A percentile compares a stretch with the other conserved stretches of the same genome.
Evolutionary conservation across 2,329 filamentous ascomycete species (phyloP).

Genomic region (Monilinia aucupariae): DNA sequence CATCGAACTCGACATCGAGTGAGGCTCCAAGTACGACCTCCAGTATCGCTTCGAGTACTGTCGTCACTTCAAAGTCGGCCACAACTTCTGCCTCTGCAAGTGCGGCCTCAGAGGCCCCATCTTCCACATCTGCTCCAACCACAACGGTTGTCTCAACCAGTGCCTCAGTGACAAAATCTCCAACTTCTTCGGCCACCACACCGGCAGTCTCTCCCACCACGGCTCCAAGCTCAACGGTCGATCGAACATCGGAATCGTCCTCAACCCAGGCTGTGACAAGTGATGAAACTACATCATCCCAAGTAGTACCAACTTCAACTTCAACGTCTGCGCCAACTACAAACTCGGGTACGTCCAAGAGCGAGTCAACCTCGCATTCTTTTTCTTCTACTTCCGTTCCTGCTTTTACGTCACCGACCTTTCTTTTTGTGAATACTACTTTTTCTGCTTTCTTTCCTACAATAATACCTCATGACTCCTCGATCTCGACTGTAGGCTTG

Average conservation of each 20-base stretch:
- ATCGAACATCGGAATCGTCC: neutral
- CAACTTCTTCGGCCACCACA: neutral
- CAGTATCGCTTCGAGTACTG: slow-evolving; percentile 9
- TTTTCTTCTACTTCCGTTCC: slow-evolving; percentile 19
- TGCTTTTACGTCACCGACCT: neutral
- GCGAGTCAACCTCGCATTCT: slow-evolving; percentile 20
- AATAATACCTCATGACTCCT: slow-evolving; percentile 16
- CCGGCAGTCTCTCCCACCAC: neutral
- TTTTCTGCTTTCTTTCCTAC: slow-evolving; percentile 1
- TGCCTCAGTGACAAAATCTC: neutral
- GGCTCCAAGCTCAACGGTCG: neutral
- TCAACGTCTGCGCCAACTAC: slow-evolving; percentile 16
- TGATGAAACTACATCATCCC: neutral
- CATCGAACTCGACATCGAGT: slow-evolving; percentile 16
- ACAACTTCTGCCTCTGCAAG: neutral
- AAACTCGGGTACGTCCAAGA: slow-evolving; percentile 23
- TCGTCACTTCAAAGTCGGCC: neutral
- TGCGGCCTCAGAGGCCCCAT: slow-evolving; percentile 8
- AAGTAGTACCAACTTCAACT: slow-evolving; percentile 9
- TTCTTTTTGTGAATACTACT: slow-evolving; percentile 12
- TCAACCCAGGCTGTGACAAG: slow-evolving; percentile 4
- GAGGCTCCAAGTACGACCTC: neutral
- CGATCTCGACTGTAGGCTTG: neutral
- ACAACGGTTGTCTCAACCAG: neutral
- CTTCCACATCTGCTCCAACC: slow-evolving; percentile 4